Evolutionary conservation across 108 stramenopile genomes (phyloP), one percentile per base, ranked within the genome.

Genomic region (Cafeteria roenbergensis): DNA sequence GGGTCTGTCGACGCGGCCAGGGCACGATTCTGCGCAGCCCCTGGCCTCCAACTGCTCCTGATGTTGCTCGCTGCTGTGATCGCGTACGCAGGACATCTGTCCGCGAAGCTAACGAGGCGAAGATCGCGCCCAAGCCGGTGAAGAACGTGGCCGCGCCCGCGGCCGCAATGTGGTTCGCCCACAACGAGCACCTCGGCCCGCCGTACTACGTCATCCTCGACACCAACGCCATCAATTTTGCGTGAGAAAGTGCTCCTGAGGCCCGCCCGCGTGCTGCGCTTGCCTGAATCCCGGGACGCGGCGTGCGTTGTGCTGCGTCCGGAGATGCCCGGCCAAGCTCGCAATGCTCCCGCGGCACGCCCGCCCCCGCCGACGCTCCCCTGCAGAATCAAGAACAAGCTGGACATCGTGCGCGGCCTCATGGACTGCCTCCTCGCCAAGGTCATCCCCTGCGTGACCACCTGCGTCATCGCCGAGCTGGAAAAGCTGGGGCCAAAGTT

Each of bases 361-460:
- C n/a, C n/a, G n/a, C n/a, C n/a, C n/a, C n/a, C n/a, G n/a, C n/a
- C n/a, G n/a, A n/a, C 21, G 3, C 1, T 33, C 38, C 9, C 36
- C 22, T 21, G 24, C 58, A 31, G 33, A 34, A 70, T 72, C 55
- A 58, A 72, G 59, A 99, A 99, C 78, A 99, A 99, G 65, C 78
- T 99, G 65, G 97, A 99, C 63, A 85, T 99, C 34, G 83, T 94
- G n/a, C 86, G 91, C 32, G 77, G 89, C 61, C 96, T 99, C 94
- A 96, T 95, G 93, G 97, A 99, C 76, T 99, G 97, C 72, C 78
- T 99, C 30, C 80, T 96, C 55, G 97, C 97, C 61, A 99, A 99
- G 78, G 72, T 59, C 71, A 91, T 91, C 30, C 97, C 94, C 1
- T 91, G 91, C 71, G 82, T 97, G 12, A 91, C 92, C 29, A 90